Evolutionary conservation across 257 asterid species (phyloP), one percentile per base, ranked within the genome.

Genomic region (Nicotiana sylvestris): DNA sequence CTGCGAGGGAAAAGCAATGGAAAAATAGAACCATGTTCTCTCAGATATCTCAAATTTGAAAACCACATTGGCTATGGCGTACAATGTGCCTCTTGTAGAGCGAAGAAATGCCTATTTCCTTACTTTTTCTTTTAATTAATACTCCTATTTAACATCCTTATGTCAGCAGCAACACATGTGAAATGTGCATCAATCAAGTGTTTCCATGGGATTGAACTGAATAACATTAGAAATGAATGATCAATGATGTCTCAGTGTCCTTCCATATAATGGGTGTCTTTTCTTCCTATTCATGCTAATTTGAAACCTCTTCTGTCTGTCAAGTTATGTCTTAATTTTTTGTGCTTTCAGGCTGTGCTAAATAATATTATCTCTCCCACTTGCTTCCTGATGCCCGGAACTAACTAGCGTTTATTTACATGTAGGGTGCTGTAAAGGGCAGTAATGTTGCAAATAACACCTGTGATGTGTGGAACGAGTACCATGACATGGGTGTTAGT

Each of bases 381-480:
- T 49, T 49, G 80, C 80, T 74, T 74, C 62, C 62, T 15, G 62
- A 13, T 49, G 43, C 25, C 66, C 11, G 37, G 25, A 81, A 66
- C 4, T 81, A 57, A 81, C 65, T 66, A n/a, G 67, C 82, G 16
- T 17, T 32, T 80, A 25, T 68, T 83, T 16, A 25, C 53, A 43
- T 88, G 88, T 92, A 96, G 98, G 98, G 82, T 89, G 95, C 98
- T 64, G 87, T 90, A 5, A 94, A 93, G 91, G 97, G 98, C 65
- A 86, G 86, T 64, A 94, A 88, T 81, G 67, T 94, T n/a, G 94
- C 87, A 35, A 93, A 90, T 70, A 84, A 83, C 79, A 90, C 91
- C 6, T 94, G 97, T 83, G 97, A 93, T 87, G 97, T 93, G 82
- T 94, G 98, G 98, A 94, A 95, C 2, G 98, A 94, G 89, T 94